Base-by-base conservation (phyloP, 2,329 filamentous ascomycete species). In the Talaromyces marneffei region DNA sequence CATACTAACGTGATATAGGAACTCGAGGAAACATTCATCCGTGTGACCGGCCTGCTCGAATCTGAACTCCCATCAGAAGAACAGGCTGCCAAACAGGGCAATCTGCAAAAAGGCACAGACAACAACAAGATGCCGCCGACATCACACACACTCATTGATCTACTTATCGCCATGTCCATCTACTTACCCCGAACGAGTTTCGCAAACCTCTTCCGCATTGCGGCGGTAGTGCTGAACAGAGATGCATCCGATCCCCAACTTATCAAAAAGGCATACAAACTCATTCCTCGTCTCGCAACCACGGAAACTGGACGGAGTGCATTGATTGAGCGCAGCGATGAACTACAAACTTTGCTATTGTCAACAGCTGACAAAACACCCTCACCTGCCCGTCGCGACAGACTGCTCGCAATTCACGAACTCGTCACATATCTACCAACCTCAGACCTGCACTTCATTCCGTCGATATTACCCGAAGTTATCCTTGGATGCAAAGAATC, bases 241-340 rank as follows among this genome's bases (percentile, higher is more conserved):
- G 68, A 75, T 14, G 72, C 74, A 44, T 72, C 71, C 39, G 93
- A 97, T 71, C 89, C 93, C 9, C 93, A 97, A 74, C 80, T 99
- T 37, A 93, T 97, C 75, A 99, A 99, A 85, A 99, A 99, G 78
- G 93, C 94, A 0, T 99, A 99, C 81, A 97, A 97, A 80, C 84
- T 99, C 57, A 95, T 99, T 56, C 93, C 94, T 3, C 88, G 94
- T 59, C 84, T 99, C 42, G 88, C 90, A 1, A 88, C 90, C 65
- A 96, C 92, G 1, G 85, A 90, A 35, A 84, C 83, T 54, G 94
- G 94, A 50, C 85, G 84, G 66, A 77, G 80, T n/a, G 92, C 93
- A 3, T 82, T 99, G 1, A 76, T 83, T 65, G 87, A 92, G 70
- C 86, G 92, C 59, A 91, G 85, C 66, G 75, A 76, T 0, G 92